Percentiles rank a stretch among this genome's conserved stretches.
phyloP scores from a whole-genome alignment of 2,329 filamentous ascomycete species.

The Penicillium sp. region DNA sequence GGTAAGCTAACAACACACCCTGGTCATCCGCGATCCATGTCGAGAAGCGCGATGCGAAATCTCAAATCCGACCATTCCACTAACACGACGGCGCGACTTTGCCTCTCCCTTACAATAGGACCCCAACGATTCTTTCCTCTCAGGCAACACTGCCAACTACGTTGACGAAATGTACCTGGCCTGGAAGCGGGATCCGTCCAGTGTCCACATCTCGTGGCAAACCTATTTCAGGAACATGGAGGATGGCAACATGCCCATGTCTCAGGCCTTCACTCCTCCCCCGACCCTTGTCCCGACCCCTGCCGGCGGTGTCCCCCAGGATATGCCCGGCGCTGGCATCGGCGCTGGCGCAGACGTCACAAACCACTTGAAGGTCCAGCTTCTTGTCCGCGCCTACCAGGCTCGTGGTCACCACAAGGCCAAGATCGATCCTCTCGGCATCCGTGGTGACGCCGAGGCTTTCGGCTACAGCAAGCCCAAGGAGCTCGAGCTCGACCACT shows the following conservation, averaged over 20 bases:
- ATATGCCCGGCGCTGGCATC: constrained; percentile 64
- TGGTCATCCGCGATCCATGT: constrained; percentile 7
- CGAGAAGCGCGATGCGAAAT: constrained; percentile 5
- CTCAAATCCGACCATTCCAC: constrained; percentile 14
- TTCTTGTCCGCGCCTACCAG: constrained; percentile 95
- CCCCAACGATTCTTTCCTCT: constrained; percentile 91
- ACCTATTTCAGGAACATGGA: constrained; percentile 99
- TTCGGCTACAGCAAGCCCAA: constrained; percentile 85
- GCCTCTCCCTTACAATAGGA: constrained; percentile 48
- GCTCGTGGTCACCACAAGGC: constrained; percentile 97
- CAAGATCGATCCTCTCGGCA: constrained; percentile 91
- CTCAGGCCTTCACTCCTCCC: constrained; percentile 92
- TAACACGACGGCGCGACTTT: constrained; percentile 23
- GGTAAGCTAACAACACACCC: constrained; percentile 42
- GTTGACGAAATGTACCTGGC: constrained; percentile 99
- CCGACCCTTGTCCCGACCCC: constrained; percentile 83
- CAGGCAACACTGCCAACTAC: constrained; percentile 96
- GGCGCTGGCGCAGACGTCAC: constrained; percentile 75
- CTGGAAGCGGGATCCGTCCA: constrained; percentile 90
- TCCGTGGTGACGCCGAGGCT: constrained; percentile 75
- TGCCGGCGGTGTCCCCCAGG: constrained; percentile 68
- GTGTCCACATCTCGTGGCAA: constrained; percentile 97
- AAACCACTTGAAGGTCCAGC: constrained; percentile 96
- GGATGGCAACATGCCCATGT: constrained; percentile 93
- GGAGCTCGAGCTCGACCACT: constrained; percentile 88